These are phyloP conservation scores for Eleusine coracana DNA, from an alignment of 176 grass and related monocot genomes.

Conservation along the genomic window DNA sequence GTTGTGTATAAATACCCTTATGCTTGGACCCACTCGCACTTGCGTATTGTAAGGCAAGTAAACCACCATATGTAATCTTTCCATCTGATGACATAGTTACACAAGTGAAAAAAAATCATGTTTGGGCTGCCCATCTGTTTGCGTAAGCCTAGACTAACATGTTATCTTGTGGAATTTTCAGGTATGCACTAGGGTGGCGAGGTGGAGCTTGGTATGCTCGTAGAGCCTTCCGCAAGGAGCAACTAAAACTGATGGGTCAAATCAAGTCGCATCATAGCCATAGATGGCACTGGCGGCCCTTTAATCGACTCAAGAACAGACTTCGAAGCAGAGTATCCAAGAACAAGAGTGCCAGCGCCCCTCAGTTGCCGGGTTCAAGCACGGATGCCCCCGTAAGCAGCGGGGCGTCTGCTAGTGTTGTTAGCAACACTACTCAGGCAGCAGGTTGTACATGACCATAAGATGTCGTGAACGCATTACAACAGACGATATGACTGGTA, in stretches of 20 bases:
- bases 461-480: neutral
- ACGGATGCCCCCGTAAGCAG: neutral
- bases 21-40: neutral
- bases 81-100: neutral
- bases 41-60: neutral
- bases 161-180: constrained; percentile 24
- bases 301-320: constrained; percentile 38
- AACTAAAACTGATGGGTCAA: constrained; percentile 79
- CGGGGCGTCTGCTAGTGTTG: neutral
- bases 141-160: neutral
- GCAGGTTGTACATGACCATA: neutral
- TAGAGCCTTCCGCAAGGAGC: constrained; percentile 65
- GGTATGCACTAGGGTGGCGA: constrained; percentile 84
- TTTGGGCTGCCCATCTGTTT: neutral
- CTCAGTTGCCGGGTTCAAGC: neutral
- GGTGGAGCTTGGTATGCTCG: constrained; percentile 74
- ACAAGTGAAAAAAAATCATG: neutral
- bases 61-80: neutral
- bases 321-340: constrained; percentile 41
- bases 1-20: neutral
- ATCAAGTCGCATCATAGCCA: constrained; percentile 50
- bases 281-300: constrained; percentile 64
- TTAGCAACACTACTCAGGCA: neutral
- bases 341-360: constrained; percentile 3
- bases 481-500: neutral